phyloP scores from a whole-genome alignment of 768 basidiomycete species.

The Hericium coralloides region DNA sequence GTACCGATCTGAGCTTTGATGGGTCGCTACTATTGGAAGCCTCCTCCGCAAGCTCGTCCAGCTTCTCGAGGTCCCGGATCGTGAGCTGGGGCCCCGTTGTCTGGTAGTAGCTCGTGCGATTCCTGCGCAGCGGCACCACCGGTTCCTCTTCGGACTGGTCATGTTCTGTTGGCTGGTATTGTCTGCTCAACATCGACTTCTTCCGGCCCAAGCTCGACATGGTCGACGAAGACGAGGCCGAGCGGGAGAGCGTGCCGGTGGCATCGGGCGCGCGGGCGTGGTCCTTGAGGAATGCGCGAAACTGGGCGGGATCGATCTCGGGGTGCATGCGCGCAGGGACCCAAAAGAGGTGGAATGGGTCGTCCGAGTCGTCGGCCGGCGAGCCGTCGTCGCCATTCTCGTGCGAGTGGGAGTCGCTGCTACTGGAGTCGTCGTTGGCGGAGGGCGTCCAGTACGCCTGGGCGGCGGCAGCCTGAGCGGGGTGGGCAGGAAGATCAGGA shows the following conservation, averaged over 20 bases:
- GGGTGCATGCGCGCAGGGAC: slow-evolving; percentile 95
- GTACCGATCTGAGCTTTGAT: slow-evolving; percentile 63
- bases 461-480: slow-evolving; percentile 41
- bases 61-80: slow-evolving; percentile 86
- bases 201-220: slow-evolving; percentile 62
- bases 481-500: slow-evolving; percentile 80
- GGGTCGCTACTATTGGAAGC: slow-evolving; percentile 79
- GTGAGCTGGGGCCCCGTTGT: slow-evolving; percentile 80
- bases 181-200: slow-evolving; percentile 89
- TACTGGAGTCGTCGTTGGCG: slow-evolving; percentile 33
- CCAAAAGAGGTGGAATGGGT: slow-evolving; percentile 94
- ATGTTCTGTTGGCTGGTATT: slow-evolving; percentile 76
- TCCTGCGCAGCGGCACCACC: slow-evolving; percentile 61
- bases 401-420: slow-evolving; percentile 27
- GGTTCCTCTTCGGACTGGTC: slow-evolving; percentile 61
- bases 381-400: slow-evolving; percentile 34
- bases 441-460: slow-evolving; percentile 21
- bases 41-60: slow-evolving; percentile 91
- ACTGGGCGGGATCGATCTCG: slow-evolving; percentile 95
- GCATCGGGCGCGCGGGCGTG: slow-evolving; percentile 54
- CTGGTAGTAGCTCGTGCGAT: slow-evolving; percentile 56
- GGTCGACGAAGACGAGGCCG: slow-evolving; percentile 9
- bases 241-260: slow-evolving; percentile 34
- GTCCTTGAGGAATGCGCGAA: slow-evolving; percentile 89
- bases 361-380: slow-evolving; percentile 39